Evolutionary conservation across 208 protist genomes (phyloP), one percentile per base, ranked within the genome.

Genomic region (Paratrypanosoma confusum): DNA sequence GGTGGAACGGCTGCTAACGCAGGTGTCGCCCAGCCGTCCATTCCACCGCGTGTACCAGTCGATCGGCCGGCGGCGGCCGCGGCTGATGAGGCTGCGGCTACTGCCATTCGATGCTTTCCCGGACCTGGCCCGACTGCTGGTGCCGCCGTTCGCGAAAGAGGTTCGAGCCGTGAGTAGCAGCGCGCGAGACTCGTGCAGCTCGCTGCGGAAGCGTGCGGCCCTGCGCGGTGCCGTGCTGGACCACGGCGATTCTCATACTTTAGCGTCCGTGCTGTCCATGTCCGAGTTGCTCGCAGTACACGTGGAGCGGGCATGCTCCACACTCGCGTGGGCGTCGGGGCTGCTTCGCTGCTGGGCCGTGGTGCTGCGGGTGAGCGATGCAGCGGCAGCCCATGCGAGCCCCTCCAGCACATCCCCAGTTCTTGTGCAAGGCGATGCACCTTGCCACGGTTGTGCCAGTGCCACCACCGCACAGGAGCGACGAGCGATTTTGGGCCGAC

Each of bases 21-120:
- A n/a, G n/a, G n/a, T n/a, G n/a, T n/a, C n/a, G n/a, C n/a, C n/a
- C n/a, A n/a, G n/a, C n/a, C n/a, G n/a, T n/a, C n/a, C n/a, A n/a
- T n/a, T 65, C n/a, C 65, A 66, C 5, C 27, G 36, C 14, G 39
- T 70, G 21, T 77, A 71, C 49, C 69, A 70, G 43, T 52, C 61
- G 23, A 65, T 83, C 24, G 64, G 74, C 29, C 43, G 65, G 21
- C 59, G 52, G 26, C 57, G 55, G 14, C 61, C 71, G 21, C 66
- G 52, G 36, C 41, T 46, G 16, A 49, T 90, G 45, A 77, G 82
- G 0, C 56, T 91, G 17, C 73, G 82, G 11, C 45, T 91, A 11
- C 59, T 91, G 37, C 82, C 82, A 10, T 76, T 81, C 43, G 75
- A 83, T 28, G 70, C 74, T 5, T 91, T 91, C 43, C 77, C 75